Percentiles rank a stretch among this genome's conserved stretches.
Evolutionary conservation across 768 basidiomycete genomes (phyloP).

Genomic region (Boletellus ananiceps): DNA sequence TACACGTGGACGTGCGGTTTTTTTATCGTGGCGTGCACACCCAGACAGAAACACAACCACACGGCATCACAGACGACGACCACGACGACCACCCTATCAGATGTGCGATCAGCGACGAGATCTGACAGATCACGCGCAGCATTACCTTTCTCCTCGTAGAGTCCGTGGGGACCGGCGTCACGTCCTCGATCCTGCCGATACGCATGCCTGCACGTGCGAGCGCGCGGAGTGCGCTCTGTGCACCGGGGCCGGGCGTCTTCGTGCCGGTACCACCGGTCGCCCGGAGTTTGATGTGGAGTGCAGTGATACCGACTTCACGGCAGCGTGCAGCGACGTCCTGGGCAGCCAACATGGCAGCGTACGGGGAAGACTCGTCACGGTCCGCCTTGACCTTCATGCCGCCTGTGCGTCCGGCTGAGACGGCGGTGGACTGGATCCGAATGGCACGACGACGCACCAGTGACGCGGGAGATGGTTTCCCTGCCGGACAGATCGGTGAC

Average conservation of each 20-base stretch:
- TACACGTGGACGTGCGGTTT: slow-evolving; percentile 33
- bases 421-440: not conserved
- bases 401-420: slow-evolving; percentile 41
- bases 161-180: slow-evolving; percentile 96
- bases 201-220: slow-evolving; percentile 98
- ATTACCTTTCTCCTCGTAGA: slow-evolving; percentile 93
- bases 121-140: not conserved
- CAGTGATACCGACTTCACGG: slow-evolving; percentile 98
- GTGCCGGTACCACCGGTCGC: slow-evolving; percentile 98
- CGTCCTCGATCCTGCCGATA: slow-evolving; percentile 97
- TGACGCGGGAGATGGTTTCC: slow-evolving; percentile 98
- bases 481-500: slow-evolving; percentile 98
- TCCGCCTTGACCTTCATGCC: slow-evolving; percentile 99
- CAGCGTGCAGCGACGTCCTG: slow-evolving; percentile 96
- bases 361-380: slow-evolving; percentile 97
- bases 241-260: slow-evolving; percentile 98
- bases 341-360: slow-evolving; percentile 97
- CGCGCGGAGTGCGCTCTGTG: slow-evolving; percentile 95
- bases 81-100: slow-evolving; percentile 91
- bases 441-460: slow-evolving; percentile 51
- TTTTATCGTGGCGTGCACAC: slow-evolving; percentile 18
- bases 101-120: not conserved
- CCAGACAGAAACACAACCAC: slow-evolving; percentile 8
- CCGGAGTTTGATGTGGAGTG: slow-evolving; percentile 97
- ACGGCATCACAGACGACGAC: slow-evolving; percentile 78